These are phyloP conservation scores for Plasmopara muralis DNA, from an alignment of 352 stramenopile species.

Conservation along the genomic window DNA sequence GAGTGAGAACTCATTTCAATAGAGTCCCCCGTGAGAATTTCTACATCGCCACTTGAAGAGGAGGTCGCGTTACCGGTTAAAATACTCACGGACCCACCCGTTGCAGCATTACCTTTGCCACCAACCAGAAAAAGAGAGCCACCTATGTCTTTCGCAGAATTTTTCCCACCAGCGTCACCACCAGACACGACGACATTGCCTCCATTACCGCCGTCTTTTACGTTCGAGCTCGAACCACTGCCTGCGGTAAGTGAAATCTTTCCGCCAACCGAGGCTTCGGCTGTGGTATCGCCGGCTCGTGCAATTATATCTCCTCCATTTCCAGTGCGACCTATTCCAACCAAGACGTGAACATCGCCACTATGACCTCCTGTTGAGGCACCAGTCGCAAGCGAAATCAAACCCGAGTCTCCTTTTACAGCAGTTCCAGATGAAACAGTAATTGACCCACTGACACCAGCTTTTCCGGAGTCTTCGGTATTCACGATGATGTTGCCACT, in stretches of 20 bases:
- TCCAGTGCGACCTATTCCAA: slow-evolving; percentile 46
- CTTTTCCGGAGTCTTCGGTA: slow-evolving; percentile 64
- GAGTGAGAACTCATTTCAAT: slow-evolving; percentile 27
- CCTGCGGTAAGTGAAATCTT: slow-evolving; percentile 38
- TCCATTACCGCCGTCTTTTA: slow-evolving; percentile 55
- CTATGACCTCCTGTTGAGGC: slow-evolving; percentile 43
- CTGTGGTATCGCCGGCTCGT: slow-evolving; percentile 56
- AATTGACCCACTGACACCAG: slow-evolving; percentile 74
- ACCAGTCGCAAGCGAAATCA: slow-evolving; percentile 66
- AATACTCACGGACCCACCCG: slow-evolving; percentile 46
- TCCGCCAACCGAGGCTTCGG: slow-evolving; percentile 35
- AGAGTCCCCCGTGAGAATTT: slow-evolving; percentile 45
- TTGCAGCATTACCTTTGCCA: slow-evolving; percentile 43
- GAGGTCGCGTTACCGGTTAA: slow-evolving; percentile 45
- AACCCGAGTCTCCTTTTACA: slow-evolving; percentile 54
- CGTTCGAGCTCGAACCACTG: slow-evolving; percentile 35
- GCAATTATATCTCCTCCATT: slow-evolving; percentile 63
- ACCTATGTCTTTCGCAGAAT: slow-evolving; percentile 30
- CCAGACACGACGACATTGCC: slow-evolving; percentile 61
- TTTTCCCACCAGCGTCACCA: slow-evolving; percentile 49
- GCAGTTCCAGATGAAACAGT: slow-evolving; percentile 51
- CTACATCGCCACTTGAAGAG: slow-evolving; percentile 57
- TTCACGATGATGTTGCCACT: slow-evolving; percentile 75
- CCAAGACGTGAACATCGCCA: slow-evolving; percentile 54
- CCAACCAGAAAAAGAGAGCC: slow-evolving; percentile 42